phyloP scores from a whole-genome alignment of 2,329 filamentous ascomycete species.

The Basipetospora chlamydospora region DNA sequence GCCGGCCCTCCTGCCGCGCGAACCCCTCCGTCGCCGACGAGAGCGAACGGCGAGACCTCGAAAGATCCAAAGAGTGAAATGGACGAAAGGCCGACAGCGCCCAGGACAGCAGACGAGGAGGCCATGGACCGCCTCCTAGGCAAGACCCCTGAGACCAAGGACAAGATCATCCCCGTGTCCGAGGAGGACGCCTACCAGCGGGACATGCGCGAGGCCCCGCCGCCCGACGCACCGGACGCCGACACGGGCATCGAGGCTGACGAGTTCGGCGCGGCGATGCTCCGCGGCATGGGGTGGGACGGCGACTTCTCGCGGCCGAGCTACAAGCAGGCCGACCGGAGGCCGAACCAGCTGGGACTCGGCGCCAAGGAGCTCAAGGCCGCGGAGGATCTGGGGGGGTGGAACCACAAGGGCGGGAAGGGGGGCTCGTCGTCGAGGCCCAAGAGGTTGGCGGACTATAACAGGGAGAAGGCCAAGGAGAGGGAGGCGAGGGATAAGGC shows the following conservation, averaged over 20 bases:
- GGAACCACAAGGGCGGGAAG: conserved; percentile 55
- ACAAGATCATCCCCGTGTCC: conserved; percentile 35
- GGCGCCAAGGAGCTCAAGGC: conserved; percentile 71
- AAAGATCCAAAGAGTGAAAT: conserved; percentile 7
- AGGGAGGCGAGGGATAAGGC: conserved; percentile 7
- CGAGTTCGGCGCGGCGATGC: conserved; percentile 79
- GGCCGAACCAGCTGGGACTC: conserved; percentile 72
- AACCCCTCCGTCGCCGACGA: conserved; percentile 1
- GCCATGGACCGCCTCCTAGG: conserved; percentile 55
- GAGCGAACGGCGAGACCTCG: conserved; percentile 6
- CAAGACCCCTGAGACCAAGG: conserved; percentile 24
- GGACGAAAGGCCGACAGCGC: background rate
- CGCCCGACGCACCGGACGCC: conserved; percentile 62
- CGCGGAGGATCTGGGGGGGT: conserved; percentile 60
- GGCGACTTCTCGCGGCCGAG: conserved; percentile 39
- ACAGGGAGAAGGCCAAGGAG: conserved; percentile 16
- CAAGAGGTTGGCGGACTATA: conserved; percentile 33
- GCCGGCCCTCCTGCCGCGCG: background rate
- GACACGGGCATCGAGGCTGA: conserved; percentile 86
- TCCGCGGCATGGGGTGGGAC: conserved; percentile 95
- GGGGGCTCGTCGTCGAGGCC: conserved; percentile 22
- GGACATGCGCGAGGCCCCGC: conserved; percentile 59
- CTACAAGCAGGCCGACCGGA: conserved; percentile 50
- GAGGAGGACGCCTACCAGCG: conserved; percentile 55
- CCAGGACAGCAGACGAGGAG: conserved; percentile 26